A percentile compares a stretch with the other conserved stretches of the same genome.
These are phyloP conservation scores for Euphorbia pulcherrima DNA, from an alignment of 345 rosid species.

Conservation along the genomic window DNA sequence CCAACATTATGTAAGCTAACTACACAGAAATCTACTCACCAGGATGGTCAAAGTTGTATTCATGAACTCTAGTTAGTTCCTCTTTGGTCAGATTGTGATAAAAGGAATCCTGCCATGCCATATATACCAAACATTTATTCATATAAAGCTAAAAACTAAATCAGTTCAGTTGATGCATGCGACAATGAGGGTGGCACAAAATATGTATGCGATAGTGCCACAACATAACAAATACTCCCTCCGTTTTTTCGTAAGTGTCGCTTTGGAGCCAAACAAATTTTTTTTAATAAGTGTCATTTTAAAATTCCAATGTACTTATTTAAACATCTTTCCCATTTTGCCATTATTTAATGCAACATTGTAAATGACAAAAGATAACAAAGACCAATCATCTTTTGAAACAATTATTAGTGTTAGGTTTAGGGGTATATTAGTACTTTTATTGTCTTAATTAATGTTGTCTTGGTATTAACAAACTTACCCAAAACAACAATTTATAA, in stretches of 20 bases:
- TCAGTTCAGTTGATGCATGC: neutral
- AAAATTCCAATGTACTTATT: too few relatives aligned
- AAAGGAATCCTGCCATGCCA: constrained; percentile 88
- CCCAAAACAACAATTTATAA: too few relatives aligned
- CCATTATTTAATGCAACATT: too few relatives aligned
- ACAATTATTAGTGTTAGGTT: too few relatives aligned
- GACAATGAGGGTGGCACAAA: neutral
- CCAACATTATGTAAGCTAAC: neutral
- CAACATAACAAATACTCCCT: neutral
- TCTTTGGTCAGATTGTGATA: constrained; percentile 84
- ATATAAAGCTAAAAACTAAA: neutral
- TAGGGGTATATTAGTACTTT: too few relatives aligned
- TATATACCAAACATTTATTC: constrained; percentile 21
- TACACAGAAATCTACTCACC: constrained; percentile 55
- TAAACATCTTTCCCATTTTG: too few relatives aligned
- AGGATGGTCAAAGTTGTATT: constrained; percentile 99
- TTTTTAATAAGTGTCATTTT: neutral
- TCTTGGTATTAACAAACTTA: too few relatives aligned
- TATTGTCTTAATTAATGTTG: too few relatives aligned
- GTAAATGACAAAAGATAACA: too few relatives aligned
- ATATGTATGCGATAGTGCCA: neutral
- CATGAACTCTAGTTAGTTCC: constrained; percentile 81
- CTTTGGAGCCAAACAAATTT: too few relatives aligned
- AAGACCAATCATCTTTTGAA: too few relatives aligned
- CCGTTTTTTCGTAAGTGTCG: too few relatives aligned